Percentiles rank a stretch among this genome's conserved stretches.
Evolutionary conservation across 176 grass and related monocot species (phyloP).

Genomic region (Triticum urartu): DNA sequence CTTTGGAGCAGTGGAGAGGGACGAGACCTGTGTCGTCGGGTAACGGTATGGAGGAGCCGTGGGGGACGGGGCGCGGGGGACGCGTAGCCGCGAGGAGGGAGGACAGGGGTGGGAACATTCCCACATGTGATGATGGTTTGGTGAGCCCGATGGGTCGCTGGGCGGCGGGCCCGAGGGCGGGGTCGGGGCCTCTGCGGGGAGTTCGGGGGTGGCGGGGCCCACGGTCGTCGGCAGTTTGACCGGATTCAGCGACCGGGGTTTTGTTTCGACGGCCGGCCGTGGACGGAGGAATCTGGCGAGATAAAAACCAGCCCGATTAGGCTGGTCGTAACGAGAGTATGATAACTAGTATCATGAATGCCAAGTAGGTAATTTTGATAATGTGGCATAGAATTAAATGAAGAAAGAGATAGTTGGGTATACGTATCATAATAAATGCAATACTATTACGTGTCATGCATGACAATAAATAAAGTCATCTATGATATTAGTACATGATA

Average conservation of each 20-base stretch:
- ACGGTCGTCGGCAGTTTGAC: conserved; percentile 33
- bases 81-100: conserved; percentile 30
- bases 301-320: background rate
- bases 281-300: background rate
- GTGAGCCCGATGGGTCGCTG: background rate
- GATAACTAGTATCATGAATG: too few species aligned
- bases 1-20: background rate
- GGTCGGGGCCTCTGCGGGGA: background rate
- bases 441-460: too few species aligned
- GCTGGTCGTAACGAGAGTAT: too few species aligned
- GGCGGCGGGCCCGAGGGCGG: rapidly evolving
- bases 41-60: conserved; percentile 34
- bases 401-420: too few species aligned
- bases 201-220: background rate
- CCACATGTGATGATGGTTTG: conserved; percentile 29
- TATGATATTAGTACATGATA: too few species aligned
- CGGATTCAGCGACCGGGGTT: background rate
- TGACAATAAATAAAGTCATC: too few species aligned
- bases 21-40: conserved; percentile 78
- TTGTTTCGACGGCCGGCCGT: background rate
- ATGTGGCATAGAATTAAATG: too few species aligned
- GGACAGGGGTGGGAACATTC: background rate
- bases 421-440: too few species aligned
- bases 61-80: conserved; percentile 28
- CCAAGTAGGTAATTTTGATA: too few species aligned